Evolutionary conservation across 352 stramenopile species (phyloP).

Genomic region (Phytophthora foliorum): DNA sequence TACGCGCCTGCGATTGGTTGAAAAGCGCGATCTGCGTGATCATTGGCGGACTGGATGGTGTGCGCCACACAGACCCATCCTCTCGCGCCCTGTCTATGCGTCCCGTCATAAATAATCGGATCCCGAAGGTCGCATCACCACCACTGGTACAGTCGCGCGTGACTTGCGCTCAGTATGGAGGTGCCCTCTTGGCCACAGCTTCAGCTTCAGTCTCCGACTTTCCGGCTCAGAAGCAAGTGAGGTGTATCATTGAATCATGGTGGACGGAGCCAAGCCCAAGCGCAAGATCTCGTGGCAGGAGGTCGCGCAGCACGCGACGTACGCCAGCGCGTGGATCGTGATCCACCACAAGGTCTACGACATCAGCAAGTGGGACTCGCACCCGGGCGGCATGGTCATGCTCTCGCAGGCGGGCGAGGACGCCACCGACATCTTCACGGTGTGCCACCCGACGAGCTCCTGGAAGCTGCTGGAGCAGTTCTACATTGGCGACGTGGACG

Average conservation of each 20-base stretch:
- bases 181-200: slow-evolving; percentile 12
- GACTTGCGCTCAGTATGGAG: not conserved
- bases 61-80: slow-evolving; percentile 17
- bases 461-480: slow-evolving; percentile 97
- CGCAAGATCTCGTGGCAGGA: slow-evolving; percentile 84
- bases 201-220: slow-evolving; percentile 43
- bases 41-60: slow-evolving; percentile 28
- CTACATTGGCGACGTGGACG: slow-evolving; percentile 97
- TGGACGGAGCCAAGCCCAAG: slow-evolving; percentile 67
- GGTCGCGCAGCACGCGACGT: slow-evolving; percentile 80
- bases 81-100: slow-evolving; percentile 9
- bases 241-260: slow-evolving; percentile 41
- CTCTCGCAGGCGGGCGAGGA: slow-evolving; percentile 98
- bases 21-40: not conserved
- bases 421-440: slow-evolving; percentile 98
- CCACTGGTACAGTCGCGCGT: slow-evolving; percentile 34
- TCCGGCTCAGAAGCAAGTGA: slow-evolving; percentile 17
- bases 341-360: slow-evolving; percentile 95
- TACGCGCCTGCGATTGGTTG: not conserved
- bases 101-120: slow-evolving; percentile 25
- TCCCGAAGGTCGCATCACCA: slow-evolving; percentile 27
- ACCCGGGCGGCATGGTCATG: slow-evolving; percentile 94
- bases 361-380: slow-evolving; percentile 86
- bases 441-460: slow-evolving; percentile 96
- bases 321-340: slow-evolving; percentile 88